Conservation (phyloP, 441 rosid genomes). For the Erodium trifolium region DNA sequence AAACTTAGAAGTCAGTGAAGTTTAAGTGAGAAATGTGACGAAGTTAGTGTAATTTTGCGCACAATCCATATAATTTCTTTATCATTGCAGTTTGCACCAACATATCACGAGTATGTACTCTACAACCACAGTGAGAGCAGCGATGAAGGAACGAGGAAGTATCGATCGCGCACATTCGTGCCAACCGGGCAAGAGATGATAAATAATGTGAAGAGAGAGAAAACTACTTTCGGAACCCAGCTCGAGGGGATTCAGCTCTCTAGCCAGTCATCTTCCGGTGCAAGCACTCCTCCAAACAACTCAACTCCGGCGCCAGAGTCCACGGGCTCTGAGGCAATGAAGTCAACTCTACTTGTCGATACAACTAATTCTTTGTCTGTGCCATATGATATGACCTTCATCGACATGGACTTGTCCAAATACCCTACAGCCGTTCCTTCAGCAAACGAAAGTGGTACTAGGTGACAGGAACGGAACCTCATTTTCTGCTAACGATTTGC, state of each 20-base stretch:
- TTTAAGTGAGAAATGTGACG: not conserved
- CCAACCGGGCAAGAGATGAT: slow-evolving; percentile 88
- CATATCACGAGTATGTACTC: slow-evolving; percentile 92
- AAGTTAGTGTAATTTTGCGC: not conserved
- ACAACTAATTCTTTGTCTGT: slow-evolving; percentile 45
- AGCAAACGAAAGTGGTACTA: slow-evolving; percentile 44
- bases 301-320: slow-evolving; percentile 29
- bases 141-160: slow-evolving; percentile 82
- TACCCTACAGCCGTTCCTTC: slow-evolving; percentile 68
- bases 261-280: slow-evolving; percentile 54
- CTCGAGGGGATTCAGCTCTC: slow-evolving; percentile 69
- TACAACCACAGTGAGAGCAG: slow-evolving; percentile 68
- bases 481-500: not conserved
- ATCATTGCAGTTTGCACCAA: slow-evolving; percentile 78
- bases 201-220: slow-evolving; percentile 85
- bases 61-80: not conserved
- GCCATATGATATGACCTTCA: slow-evolving; percentile 73
- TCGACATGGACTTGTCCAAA: slow-evolving; percentile 73
- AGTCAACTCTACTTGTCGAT: slow-evolving; percentile 67
- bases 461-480: slow-evolving; percentile 30
- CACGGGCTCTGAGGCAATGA: slow-evolving; percentile 34
- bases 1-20: not conserved
- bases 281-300: slow-evolving; percentile 45
- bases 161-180: slow-evolving; percentile 86
- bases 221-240: slow-evolving; percentile 54